phyloP scores from a whole-genome alignment of 306 rosid species.

The Begonia fuchsioides region DNA sequence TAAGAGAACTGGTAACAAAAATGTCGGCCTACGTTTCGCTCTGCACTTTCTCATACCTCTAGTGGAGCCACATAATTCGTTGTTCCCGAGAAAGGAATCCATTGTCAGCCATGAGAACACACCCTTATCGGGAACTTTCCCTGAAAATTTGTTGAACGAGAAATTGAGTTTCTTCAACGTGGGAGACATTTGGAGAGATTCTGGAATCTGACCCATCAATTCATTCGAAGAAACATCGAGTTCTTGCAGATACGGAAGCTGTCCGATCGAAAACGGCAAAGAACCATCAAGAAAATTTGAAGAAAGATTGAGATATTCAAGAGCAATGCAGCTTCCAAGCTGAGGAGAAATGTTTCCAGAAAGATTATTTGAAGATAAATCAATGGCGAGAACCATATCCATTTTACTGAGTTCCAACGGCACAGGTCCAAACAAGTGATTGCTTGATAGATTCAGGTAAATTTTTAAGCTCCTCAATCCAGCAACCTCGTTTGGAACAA shows the following conservation, averaged over 20 bases:
- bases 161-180: slow-evolving; percentile 52
- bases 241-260: slow-evolving; percentile 42
- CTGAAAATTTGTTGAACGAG: slow-evolving; percentile 69
- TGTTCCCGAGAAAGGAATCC: slow-evolving; percentile 55
- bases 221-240: slow-evolving; percentile 70
- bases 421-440: slow-evolving; percentile 39
- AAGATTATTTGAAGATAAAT: slow-evolving; percentile 64
- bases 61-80: slow-evolving; percentile 49
- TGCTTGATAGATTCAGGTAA: slow-evolving; percentile 65
- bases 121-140: slow-evolving; percentile 46
- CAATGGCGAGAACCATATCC: slow-evolving; percentile 87
- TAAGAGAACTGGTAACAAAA: slow-evolving; percentile 23
- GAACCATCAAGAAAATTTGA: slow-evolving; percentile 50
- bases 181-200: slow-evolving; percentile 39
- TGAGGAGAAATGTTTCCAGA: slow-evolving; percentile 61
- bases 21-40: slow-evolving; percentile 24
- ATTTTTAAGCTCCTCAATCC: slow-evolving; percentile 73
- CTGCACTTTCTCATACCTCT: slow-evolving; percentile 53
- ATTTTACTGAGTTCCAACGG: slow-evolving; percentile 84
- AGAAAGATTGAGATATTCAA: slow-evolving; percentile 68
- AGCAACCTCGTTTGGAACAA: slow-evolving; percentile 68
- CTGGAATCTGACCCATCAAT: slow-evolving; percentile 52
- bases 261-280: slow-evolving; percentile 59
- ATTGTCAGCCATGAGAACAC: slow-evolving; percentile 44
- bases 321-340: slow-evolving; percentile 65